phyloP scores from a whole-genome alignment of 495 filamentous ascomycete genomes.

The Tetracladium setigerum region DNA sequence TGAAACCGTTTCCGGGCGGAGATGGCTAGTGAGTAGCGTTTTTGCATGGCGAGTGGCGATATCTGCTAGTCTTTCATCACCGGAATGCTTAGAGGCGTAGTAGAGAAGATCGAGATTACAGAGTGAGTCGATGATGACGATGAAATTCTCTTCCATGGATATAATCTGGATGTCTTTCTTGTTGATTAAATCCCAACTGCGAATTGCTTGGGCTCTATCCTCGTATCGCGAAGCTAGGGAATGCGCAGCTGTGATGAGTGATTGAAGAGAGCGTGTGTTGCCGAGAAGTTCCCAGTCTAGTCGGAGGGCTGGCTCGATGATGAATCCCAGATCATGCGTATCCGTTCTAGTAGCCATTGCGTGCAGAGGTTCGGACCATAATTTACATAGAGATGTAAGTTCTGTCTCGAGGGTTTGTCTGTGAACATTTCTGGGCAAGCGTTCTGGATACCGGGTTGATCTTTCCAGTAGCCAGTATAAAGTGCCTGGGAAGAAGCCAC shows the following conservation, averaged over 20 bases:
- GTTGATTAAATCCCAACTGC: slow-evolving; percentile 29
- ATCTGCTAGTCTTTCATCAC: slow-evolving; percentile 16
- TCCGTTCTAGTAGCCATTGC: slow-evolving; percentile 26
- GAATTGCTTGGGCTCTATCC: slow-evolving; percentile 23
- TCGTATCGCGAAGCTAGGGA: slow-evolving; percentile 30
- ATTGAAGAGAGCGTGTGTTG: slow-evolving; percentile 22
- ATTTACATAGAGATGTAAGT: slow-evolving; percentile 26
- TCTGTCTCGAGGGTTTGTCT: slow-evolving; percentile 12
- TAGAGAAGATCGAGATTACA: slow-evolving; percentile 35
- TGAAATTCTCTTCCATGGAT: slow-evolving; percentile 21
- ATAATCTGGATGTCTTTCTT: slow-evolving; percentile 21
- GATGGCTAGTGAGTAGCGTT: slow-evolving; percentile 22
- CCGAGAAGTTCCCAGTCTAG: slow-evolving; percentile 28
- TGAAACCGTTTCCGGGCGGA: slow-evolving; percentile 22
- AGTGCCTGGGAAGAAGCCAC: slow-evolving; percentile 34
- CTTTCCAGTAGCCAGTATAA: slow-evolving; percentile 27
- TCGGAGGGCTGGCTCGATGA: slow-evolving; percentile 30
- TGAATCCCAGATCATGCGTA: slow-evolving; percentile 39
- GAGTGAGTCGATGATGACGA: slow-evolving; percentile 40
- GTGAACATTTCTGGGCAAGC: background rate
- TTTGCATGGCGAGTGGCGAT: slow-evolving; percentile 31
- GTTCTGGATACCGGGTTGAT: slow-evolving; percentile 9
- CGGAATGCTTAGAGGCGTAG: slow-evolving; percentile 27
- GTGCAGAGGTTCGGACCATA: slow-evolving; percentile 30
- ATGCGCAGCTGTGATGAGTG: slow-evolving; percentile 26